A percentile compares a stretch with the other conserved stretches of the same genome.
phyloP scores from a whole-genome alignment of 2,329 filamentous ascomycete species.

The Trichoderma sp. region DNA sequence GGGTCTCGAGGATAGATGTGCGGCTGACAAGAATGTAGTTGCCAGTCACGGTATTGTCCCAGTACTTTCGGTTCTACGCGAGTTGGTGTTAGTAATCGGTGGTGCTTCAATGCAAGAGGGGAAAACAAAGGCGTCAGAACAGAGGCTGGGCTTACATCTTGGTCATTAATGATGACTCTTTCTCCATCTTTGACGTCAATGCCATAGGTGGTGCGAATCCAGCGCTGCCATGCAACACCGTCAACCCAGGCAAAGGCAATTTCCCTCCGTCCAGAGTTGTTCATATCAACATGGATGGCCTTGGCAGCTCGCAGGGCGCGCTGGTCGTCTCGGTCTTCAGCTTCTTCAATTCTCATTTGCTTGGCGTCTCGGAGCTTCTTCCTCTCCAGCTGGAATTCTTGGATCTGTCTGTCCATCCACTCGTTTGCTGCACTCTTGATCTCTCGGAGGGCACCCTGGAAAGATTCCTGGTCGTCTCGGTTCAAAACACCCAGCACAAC shows the following conservation, averaged over 20 bases:
- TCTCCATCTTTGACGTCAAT: conserved; percentile 87
- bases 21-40: conserved; percentile 87
- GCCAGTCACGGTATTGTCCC: conserved; percentile 88
- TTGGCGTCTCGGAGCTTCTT: conserved; percentile 94
- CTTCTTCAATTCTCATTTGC: conserved; percentile 93
- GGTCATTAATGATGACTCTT: conserved; percentile 92
- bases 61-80: conserved; percentile 81
- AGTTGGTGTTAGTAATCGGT: neutral
- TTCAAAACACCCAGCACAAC: conserved; percentile 92
- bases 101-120: neutral
- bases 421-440: conserved; percentile 94
- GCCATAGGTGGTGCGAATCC: conserved; percentile 93
- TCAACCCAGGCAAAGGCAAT: conserved; percentile 98
- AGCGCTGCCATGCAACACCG: conserved; percentile 94
- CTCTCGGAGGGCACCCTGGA: conserved; percentile 76
- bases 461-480: conserved; percentile 76
- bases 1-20: conserved; percentile 86
- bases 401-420: conserved; percentile 96
- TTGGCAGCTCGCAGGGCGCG: conserved; percentile 85
- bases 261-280: conserved; percentile 81
- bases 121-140: neutral
- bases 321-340: conserved; percentile 88
- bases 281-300: conserved; percentile 87
- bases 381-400: conserved; percentile 87
- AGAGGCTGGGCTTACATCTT: conserved; percentile 70